Percentiles rank a stretch among this genome's conserved stretches.
Evolutionary conservation across 139 green algal genomes (phyloP).

Genomic region (Chlorella sp.): DNA sequence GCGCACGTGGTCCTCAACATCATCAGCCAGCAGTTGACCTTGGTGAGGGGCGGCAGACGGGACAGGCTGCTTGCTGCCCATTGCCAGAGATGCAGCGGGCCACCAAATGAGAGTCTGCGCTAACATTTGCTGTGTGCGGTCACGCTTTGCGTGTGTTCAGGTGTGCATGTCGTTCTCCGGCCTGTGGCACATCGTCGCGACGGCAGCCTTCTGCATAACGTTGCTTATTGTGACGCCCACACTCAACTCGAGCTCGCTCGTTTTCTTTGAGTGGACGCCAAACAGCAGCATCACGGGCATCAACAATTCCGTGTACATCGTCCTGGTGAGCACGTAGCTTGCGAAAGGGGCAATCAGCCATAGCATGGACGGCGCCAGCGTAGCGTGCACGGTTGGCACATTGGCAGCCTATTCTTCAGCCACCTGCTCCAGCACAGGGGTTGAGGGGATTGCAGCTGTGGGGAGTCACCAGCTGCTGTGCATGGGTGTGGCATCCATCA

Average conservation of each 20-base stretch:
- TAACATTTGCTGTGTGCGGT: not conserved
- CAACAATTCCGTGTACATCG: constrained; percentile 4
- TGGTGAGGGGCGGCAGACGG: not conserved
- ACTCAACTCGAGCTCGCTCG: constrained; percentile 21
- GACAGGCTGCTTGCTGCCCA: too few species aligned
- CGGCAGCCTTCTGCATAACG: constrained; percentile 22
- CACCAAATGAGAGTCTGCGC: too few species aligned
- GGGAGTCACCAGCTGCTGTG: too few species aligned
- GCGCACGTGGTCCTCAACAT: constrained; percentile 29
- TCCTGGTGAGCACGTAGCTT: constrained; percentile 17
- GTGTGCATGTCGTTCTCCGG: constrained; percentile 22
- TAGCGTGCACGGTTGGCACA: too few species aligned
- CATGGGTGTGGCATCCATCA: too few species aligned
- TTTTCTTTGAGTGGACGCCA: constrained; percentile 31
- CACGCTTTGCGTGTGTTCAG: not conserved
- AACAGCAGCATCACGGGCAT: constrained; percentile 7
- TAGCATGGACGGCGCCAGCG: too few species aligned
- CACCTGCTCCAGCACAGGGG: too few species aligned
- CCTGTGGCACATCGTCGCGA: constrained; percentile 44
- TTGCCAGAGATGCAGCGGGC: too few species aligned
- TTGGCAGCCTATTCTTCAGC: too few species aligned
- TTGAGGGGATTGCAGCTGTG: too few species aligned
- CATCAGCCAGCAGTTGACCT: constrained; percentile 15
- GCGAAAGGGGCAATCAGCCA: too few species aligned
- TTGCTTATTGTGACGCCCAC: constrained; percentile 28